Base-by-base conservation (phyloP, 345 rosid species). In the Pugionium dolabratum region DNA sequence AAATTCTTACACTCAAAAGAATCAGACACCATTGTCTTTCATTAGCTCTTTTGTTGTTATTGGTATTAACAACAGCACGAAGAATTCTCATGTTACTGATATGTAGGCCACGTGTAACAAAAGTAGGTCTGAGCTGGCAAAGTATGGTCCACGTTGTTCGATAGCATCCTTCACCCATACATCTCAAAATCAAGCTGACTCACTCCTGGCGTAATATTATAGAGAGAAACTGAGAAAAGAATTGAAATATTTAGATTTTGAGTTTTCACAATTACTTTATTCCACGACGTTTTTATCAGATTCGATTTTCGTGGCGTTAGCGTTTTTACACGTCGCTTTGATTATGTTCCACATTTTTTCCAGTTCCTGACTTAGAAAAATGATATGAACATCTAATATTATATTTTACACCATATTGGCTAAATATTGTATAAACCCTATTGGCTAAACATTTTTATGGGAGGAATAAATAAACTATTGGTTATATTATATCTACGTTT, bases 81-180 rank as follows among this genome's bases (percentile, higher is more conserved):
- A 27, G 10, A 57, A 43, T 7, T 42, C 34, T 59, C 44, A 59
- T 69, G 55, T 54, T 30, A 47, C 5, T 29, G 6, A 45, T 44
- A 18, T 58, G 37, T 41, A 50, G 43, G 61, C 27, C 74, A 69
- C 26, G 54, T 52, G 35, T 51, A 40, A 69, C 1, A 51, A 7
- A n/a, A 41, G 53, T 7, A 51, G 53, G 39, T 35, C 37, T 43
- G 39, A 43, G 27, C 9, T 61, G 34, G 31, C 48, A 61, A 62
- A 46, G 60, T 30, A 34, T 27, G 54, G 18, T 33, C 67, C 9
- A 53, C 9, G 10, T 34, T 70, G 62, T 35, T 61, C 18, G 54
- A 62, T 61, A 53, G 45, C 74, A 61, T 29, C 67, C 5, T 27
- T 4, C 34, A 51, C 73, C 67, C 39, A 59, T 27, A 60, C 54